phyloP scores from a whole-genome alignment of 2,329 filamentous ascomycete species.

The Metarhizium sp. region DNA sequence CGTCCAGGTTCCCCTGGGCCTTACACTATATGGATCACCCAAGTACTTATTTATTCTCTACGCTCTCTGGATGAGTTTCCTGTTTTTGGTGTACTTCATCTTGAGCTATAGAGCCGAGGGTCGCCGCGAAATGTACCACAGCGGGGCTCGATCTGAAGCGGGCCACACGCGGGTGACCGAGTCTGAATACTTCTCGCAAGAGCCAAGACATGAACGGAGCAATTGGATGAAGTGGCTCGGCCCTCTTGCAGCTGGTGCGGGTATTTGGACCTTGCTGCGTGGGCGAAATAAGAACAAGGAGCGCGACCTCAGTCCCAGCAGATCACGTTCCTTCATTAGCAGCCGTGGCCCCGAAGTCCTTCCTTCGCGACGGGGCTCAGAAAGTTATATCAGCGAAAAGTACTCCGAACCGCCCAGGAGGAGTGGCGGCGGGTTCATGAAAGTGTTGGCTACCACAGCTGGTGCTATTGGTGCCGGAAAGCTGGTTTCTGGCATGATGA shows the following conservation, averaged over 20 bases:
- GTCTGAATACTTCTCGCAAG: slow-evolving; percentile 29
- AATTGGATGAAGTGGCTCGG: slow-evolving; percentile 37
- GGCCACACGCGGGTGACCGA: slow-evolving; percentile 29
- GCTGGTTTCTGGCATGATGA: slow-evolving; percentile 49
- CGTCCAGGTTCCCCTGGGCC: slow-evolving; percentile 75
- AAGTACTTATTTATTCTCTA: slow-evolving; percentile 78
- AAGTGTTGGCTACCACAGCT: slow-evolving; percentile 49
- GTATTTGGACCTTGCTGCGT: slow-evolving; percentile 35
- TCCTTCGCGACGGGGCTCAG: slow-evolving; percentile 42
- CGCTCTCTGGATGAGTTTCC: slow-evolving; percentile 63
- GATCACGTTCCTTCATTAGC: slow-evolving; percentile 25
- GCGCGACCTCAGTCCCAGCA: slow-evolving; percentile 31
- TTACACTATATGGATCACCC: slow-evolving; percentile 89
- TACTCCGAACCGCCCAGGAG: slow-evolving; percentile 39
- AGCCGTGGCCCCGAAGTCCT: slow-evolving; percentile 38
- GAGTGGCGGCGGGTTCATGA: slow-evolving; percentile 46
- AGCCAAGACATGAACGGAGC: slow-evolving; percentile 21
- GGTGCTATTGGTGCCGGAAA: slow-evolving; percentile 54
- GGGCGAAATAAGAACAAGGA: slow-evolving; percentile 32
- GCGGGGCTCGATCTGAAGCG: slow-evolving; percentile 45
- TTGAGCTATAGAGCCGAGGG: slow-evolving; percentile 61
- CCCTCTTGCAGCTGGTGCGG: slow-evolving; percentile 43
- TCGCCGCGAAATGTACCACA: slow-evolving; percentile 43
- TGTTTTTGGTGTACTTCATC: slow-evolving; percentile 70
- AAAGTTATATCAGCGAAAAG: slow-evolving; percentile 59